Conservation (phyloP, 2,329 filamentous ascomycete species). For the Aspergillus sp. region DNA sequence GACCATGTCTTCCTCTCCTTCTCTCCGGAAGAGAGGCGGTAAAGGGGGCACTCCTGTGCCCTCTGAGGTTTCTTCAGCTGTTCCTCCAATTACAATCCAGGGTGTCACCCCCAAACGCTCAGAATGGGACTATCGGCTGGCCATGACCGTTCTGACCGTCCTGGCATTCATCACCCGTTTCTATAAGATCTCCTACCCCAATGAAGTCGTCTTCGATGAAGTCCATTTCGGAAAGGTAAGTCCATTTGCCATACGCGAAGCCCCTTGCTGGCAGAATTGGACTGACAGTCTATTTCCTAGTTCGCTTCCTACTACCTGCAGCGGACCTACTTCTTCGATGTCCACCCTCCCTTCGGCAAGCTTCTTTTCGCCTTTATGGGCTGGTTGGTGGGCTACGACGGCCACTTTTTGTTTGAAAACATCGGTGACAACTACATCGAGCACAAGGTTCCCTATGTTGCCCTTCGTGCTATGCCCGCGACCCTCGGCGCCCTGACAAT, state of each 20-base stretch:
- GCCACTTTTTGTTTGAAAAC: slow-evolving; percentile 97
- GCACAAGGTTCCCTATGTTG: slow-evolving; percentile 96
- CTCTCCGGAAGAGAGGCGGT: slow-evolving; percentile 43
- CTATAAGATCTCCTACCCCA: slow-evolving; percentile 91
- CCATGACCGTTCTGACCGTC: slow-evolving; percentile 71
- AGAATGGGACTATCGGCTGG: slow-evolving; percentile 85
- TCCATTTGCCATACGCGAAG: background rate
- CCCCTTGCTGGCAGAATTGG: background rate
- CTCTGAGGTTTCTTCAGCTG: slow-evolving; percentile 22
- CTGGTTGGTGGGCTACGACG: slow-evolving; percentile 96
- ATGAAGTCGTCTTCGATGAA: slow-evolving; percentile 98
- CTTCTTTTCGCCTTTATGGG: slow-evolving; percentile 95
- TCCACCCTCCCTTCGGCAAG: slow-evolving; percentile 97
- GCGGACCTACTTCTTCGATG: slow-evolving; percentile 99
- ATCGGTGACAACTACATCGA: slow-evolving; percentile 97
- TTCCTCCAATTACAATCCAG: slow-evolving; percentile 5
- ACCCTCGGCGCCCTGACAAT: slow-evolving; percentile 90
- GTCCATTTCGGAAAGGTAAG: slow-evolving; percentile 98
- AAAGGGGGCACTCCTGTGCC: slow-evolving; percentile 35
- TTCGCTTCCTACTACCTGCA: slow-evolving; percentile 76
- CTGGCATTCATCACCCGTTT: slow-evolving; percentile 90
- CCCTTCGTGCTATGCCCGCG: slow-evolving; percentile 90
- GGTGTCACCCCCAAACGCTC: slow-evolving; percentile 33
- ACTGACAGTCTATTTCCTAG: slow-evolving; percentile 29
- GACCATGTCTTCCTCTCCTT: slow-evolving; percentile 34